Evolutionary conservation across 306 rosid genomes (phyloP), one percentile per base, ranked within the genome.

Genomic region (Trichosanthes cucumerina): DNA sequence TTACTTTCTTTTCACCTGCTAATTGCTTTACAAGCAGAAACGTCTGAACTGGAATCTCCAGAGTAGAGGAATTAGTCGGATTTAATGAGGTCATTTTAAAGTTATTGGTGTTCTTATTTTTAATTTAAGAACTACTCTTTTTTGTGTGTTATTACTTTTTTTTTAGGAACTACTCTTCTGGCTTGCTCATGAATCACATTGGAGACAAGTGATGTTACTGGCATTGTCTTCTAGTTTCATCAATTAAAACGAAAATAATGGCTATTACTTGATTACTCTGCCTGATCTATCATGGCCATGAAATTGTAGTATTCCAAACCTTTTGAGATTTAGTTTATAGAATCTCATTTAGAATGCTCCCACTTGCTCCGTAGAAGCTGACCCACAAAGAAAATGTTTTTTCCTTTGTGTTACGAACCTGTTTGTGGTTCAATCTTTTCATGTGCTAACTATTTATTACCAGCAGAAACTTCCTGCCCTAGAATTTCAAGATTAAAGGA

Each of bases 131-230:
- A 81, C 80, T 90, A 68, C 96, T 93, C n/a, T 86, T 92, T n/a
- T n/a, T n/a, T n/a, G n/a, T n/a, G 16, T 77, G 43, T 4, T 63
- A 12, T 18, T 68, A 38, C 10, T 38, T 68, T 68, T 39, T 9
- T 4, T 9, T 66, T 66, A 39, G 65, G 90, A 88, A 81, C 80
- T 90, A 68, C 96, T 93, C n/a, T 86, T 92, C 77, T 94, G 92
- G 98, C 96, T 92, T 84, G 95, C 95, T 74, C 85, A 86, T 50
- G 96, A 89, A 77, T 85, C 87, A 46, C 92, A 90, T 47, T 39
- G 82, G 70, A 81, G 96, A 85, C 90, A 90, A 89, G 86, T 91
- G 59, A 90, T 82, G 73, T 83, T 89, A 71, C 82, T 88, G 79
- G 84, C 82, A 79, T 83, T 87, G 36, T 95, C 97, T 39, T 15